Evolutionary conservation across 2,329 filamentous ascomycete species (phyloP).

Genomic region (Neonectria ditissima): DNA sequence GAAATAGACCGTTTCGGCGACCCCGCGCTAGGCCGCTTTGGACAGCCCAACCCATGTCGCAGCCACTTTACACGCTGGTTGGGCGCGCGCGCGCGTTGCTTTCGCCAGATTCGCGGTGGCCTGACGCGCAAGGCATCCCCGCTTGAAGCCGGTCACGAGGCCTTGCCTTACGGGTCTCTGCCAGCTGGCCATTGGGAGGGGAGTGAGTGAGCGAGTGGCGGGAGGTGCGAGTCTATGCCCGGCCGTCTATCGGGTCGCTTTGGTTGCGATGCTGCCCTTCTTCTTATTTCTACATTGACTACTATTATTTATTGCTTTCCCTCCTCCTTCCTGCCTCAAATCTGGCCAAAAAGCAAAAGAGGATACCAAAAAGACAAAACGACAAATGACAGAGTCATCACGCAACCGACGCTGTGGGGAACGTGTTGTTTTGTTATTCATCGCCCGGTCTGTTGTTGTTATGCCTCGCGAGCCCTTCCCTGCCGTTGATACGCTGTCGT

Average conservation of each 20-base stretch:
- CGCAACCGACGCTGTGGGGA: constrained; percentile 1
- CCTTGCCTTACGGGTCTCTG: not conserved
- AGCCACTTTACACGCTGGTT: constrained; percentile 43
- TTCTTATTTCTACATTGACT: not conserved
- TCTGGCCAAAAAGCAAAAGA: not conserved
- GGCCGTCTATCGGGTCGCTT: not conserved
- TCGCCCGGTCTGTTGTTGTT: constrained; percentile 18
- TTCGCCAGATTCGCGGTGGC: constrained; percentile 32
- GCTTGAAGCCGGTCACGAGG: constrained; percentile 25
- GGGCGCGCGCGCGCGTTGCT: constrained; percentile 17
- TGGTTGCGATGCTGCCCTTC: not conserved
- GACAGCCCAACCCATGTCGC: constrained; percentile 3
- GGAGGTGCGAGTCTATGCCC: not conserved
- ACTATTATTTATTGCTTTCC: too few species aligned
- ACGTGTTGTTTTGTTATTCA: constrained; percentile 25
- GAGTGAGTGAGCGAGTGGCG: too few species aligned
- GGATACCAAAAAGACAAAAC: not conserved
- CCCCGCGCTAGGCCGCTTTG: constrained; percentile 34
- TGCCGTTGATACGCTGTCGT: constrained; percentile 16
- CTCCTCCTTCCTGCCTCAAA: not conserved
- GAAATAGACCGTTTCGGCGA: constrained; percentile 37
- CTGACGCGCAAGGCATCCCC: constrained; percentile 43
- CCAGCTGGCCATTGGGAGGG: not conserved
- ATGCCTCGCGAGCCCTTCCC: not conserved
- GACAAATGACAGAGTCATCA: not conserved